Conservation (phyloP, 2,329 filamentous ascomycete genomes). For the Fusarium subtropicale region DNA sequence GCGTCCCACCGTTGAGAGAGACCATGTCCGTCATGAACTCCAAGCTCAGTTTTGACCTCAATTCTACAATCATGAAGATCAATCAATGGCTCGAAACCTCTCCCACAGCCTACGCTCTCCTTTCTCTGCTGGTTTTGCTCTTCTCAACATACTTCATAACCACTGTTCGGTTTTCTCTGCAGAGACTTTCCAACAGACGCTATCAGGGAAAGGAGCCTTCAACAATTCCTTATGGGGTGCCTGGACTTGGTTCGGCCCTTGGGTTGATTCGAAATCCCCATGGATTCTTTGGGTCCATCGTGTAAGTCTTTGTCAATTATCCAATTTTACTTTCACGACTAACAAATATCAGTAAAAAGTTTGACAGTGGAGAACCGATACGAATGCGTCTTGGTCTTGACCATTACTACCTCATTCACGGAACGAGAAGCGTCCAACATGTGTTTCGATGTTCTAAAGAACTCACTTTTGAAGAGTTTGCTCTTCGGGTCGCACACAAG, state of each 20-base stretch:
- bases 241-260: constrained; percentile 34
- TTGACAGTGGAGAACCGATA: constrained; percentile 32
- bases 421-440: constrained; percentile 37
- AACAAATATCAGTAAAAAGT: constrained; percentile 13
- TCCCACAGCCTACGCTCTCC: constrained; percentile 1
- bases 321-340: neutral
- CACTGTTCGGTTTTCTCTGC: constrained; percentile 29
- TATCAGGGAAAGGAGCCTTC: constrained; percentile 36
- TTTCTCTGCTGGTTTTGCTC: constrained; percentile 15
- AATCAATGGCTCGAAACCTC: neutral
- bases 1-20: constrained; percentile 10
- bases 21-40: neutral
- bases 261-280: constrained; percentile 37
- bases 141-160: constrained; percentile 34
- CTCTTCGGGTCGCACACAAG: constrained; percentile 41
- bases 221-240: constrained; percentile 33
- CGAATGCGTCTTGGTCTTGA: constrained; percentile 37
- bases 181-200: constrained; percentile 23
- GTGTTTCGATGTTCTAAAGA: constrained; percentile 41
- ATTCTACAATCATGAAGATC: constrained; percentile 13
- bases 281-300: constrained; percentile 35
- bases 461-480: constrained; percentile 41
- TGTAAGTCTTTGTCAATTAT: neutral
- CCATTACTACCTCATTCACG: constrained; percentile 40
- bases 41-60: neutral